Conservation (phyloP, 306 rosid species). For the Arachis hypogaea region DNA sequence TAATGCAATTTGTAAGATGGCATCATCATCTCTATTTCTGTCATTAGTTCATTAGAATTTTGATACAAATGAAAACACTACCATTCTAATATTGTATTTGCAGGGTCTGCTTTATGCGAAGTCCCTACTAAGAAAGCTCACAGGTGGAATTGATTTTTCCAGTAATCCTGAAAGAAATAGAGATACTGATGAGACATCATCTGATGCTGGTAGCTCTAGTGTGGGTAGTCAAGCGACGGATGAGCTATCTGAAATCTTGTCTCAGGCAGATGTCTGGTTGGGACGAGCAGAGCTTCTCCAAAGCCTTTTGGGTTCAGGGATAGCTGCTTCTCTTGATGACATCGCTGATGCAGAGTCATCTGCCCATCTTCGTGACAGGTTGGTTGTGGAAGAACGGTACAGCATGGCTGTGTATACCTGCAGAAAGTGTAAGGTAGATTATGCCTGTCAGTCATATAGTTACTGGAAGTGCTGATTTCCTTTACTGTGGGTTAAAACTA, state of each 20-base stretch:
- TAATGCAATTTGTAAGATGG: not conserved
- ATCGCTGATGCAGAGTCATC: constrained; percentile 94
- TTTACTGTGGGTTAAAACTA: constrained; percentile 36
- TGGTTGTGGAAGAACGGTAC: constrained; percentile 84
- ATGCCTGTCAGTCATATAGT: constrained; percentile 24
- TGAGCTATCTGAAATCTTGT: constrained; percentile 79
- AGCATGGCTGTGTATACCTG: constrained; percentile 99
- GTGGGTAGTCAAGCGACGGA: constrained; percentile 91
- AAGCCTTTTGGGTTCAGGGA: constrained; percentile 95
- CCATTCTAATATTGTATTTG: constrained; percentile 34
- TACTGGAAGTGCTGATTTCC: constrained; percentile 32
- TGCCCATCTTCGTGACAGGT: constrained; percentile 88
- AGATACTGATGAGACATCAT: constrained; percentile 86
- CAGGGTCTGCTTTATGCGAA: constrained; percentile 90
- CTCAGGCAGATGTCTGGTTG: constrained; percentile 83
- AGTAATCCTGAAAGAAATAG: constrained; percentile 75
- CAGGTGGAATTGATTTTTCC: constrained; percentile 68
- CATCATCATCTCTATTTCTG: constrained; percentile 15
- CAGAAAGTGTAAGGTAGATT: constrained; percentile 91
- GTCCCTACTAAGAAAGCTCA: constrained; percentile 86
- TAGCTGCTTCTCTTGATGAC: constrained; percentile 95
- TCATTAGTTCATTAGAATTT: constrained; percentile 30
- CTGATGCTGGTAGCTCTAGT: constrained; percentile 98
- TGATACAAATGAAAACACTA: constrained; percentile 23
- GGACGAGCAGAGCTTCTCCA: constrained; percentile 96